Evolutionary conservation across 2,329 filamentous ascomycete species (phyloP), one percentile per base, ranked within the genome.

Genomic region (Fusarium heterosporum): DNA sequence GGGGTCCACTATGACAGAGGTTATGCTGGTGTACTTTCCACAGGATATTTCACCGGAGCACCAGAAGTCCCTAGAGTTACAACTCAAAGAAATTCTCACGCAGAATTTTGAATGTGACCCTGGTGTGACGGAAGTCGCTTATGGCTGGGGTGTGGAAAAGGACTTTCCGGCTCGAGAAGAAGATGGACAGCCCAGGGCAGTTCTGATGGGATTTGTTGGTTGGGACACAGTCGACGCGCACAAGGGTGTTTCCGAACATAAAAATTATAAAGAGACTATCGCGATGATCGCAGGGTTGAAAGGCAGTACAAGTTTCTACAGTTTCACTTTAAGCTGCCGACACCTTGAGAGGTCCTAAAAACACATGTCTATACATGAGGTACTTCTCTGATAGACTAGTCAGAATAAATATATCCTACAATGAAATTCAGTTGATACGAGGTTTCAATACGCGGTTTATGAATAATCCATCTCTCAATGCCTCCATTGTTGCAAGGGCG

Each of bases 171-270:
- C 59, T 2, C 41, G 45, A 22, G 25, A 30, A 3, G 40, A 49
- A 19, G 13, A 55, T 3, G 52, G 55, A 2, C 10, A 28, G 1
- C 19, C 8, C 1, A 50, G 64, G 26, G 17, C 28, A 9, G 28
- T 56, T 32, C 39, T 66, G 0, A 48, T 66, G 43, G 28, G 42
- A 2, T 56, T 66, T 17, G 12, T 58, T 30, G 64, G 61, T 3
- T 34, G 38, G 29, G 5, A 45, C 5, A n/a, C 14, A 12, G 3
- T 11, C 19, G 17, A 45, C 6, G 9, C 34, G 3, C n/a, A n/a
- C n/a, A n/a, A n/a, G n/a, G n/a, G n/a, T n/a, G n/a, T n/a, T n/a
- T 16, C 0, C 1, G 2, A 22, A 3, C 29, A 16, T 2, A 29
- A 25, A 19, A 2, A 2, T 3, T 47, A 58, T 13, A 17, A 34